phyloP scores from a whole-genome alignment of 495 filamentous ascomycete genomes.

The Rhypophila decipiens region DNA sequence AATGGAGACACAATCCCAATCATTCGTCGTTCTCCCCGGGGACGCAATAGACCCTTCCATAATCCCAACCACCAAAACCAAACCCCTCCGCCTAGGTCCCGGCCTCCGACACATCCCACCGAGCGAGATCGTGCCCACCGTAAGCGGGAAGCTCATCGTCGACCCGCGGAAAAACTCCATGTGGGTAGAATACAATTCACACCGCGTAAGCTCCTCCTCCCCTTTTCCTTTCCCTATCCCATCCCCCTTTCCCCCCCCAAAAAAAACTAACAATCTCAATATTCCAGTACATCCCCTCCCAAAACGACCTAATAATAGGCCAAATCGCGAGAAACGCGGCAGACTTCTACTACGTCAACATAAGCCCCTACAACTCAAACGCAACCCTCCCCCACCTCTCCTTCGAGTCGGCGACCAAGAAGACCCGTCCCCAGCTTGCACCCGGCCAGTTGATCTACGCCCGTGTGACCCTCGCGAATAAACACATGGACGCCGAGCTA shows the following conservation, averaged over 20 bases:
- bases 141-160: conserved; percentile 70
- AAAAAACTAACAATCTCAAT: neutral
- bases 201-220: conserved; percentile 43
- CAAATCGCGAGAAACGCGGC: conserved; percentile 66
- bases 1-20: conserved; percentile 46
- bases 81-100: conserved; percentile 75
- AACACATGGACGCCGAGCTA: conserved; percentile 81
- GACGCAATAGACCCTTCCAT: conserved; percentile 62
- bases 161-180: conserved; percentile 73
- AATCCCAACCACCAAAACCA: conserved; percentile 55
- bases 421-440: conserved; percentile 73
- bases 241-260: too few relatives aligned
- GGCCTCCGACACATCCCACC: conserved; percentile 73
- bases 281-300: conserved; percentile 68
- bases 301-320: conserved; percentile 78
- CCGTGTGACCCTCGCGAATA: conserved; percentile 64
- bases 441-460: conserved; percentile 80
- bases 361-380: conserved; percentile 59
- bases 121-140: conserved; percentile 61
- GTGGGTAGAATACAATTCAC: conserved; percentile 65
- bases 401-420: conserved; percentile 87
- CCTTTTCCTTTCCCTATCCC: too few relatives aligned
- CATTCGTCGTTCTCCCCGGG: conserved; percentile 66
- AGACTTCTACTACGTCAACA: conserved; percentile 64
- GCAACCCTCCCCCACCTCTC: conserved; percentile 78